A percentile compares a stretch with the other conserved stretches of the same genome.
These are phyloP conservation scores for Emergomyces pasteurianus DNA, from an alignment of 2,329 filamentous ascomycete species.

Conservation along the genomic window DNA sequence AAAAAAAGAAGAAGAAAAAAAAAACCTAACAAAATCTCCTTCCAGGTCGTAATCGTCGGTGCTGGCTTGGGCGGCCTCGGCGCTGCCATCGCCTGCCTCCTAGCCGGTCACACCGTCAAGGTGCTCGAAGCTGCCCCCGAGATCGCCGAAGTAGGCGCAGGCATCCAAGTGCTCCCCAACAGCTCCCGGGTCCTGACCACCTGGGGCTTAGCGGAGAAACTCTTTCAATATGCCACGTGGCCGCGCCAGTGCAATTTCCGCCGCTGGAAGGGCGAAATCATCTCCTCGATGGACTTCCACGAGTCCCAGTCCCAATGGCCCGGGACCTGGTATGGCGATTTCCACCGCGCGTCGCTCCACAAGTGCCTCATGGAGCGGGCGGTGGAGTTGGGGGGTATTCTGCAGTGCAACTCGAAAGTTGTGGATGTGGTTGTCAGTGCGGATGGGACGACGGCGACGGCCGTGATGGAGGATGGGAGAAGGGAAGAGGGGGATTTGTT, in stretches of 20 bases:
- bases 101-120: constrained; percentile 12
- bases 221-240: constrained; percentile 18
- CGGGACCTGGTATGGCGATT: constrained; percentile 2
- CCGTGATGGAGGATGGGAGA: constrained; percentile 15
- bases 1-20: too few species aligned
- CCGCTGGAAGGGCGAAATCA: constrained; percentile 20
- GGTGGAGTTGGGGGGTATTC: neutral
- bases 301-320: constrained; percentile 1
- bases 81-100: constrained; percentile 12
- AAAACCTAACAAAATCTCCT: neutral
- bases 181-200: constrained; percentile 18
- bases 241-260: constrained; percentile 21
- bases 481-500: constrained; percentile 32
- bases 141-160: constrained; percentile 30
- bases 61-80: constrained; percentile 15
- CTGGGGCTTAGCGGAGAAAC: constrained; percentile 18
- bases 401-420: neutral
- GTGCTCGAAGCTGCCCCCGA: constrained; percentile 27
- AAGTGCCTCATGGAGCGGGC: neutral
- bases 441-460: constrained; percentile 23
- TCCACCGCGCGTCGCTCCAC: constrained; percentile 1
- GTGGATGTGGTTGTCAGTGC: constrained; percentile 4
- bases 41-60: constrained; percentile 13
- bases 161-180: constrained; percentile 25
- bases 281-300: constrained; percentile 16